Conservation (phyloP, 495 filamentous ascomycete species). For the Haplographium delicatum region DNA sequence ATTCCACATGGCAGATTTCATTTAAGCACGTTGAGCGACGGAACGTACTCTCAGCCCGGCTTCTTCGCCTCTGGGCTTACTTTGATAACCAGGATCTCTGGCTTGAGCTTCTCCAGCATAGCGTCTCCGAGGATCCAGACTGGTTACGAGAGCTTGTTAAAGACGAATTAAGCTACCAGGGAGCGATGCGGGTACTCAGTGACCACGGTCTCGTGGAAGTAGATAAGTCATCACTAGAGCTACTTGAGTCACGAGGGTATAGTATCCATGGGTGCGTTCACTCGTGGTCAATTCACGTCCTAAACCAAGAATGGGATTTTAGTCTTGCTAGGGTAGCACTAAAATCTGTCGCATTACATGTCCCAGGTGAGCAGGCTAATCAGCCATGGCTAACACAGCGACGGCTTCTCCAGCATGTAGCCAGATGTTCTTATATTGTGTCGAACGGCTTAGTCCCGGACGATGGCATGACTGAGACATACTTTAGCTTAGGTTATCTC, state of each 20-base stretch:
- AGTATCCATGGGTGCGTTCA: constrained; percentile 34
- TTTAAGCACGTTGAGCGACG: constrained; percentile 33
- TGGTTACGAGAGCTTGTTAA: constrained; percentile 12
- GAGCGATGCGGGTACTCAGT: constrained; percentile 18
- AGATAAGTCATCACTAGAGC: constrained; percentile 14
- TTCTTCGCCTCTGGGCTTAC: constrained; percentile 42
- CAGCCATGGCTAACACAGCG: too few species aligned
- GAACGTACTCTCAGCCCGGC: constrained; percentile 29
- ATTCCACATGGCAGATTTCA: constrained; percentile 42
- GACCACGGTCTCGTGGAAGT: constrained; percentile 27
- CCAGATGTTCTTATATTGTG: constrained; percentile 21
- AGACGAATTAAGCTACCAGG: constrained; percentile 17
- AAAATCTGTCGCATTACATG: constrained; percentile 11
- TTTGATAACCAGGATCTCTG: too few species aligned
- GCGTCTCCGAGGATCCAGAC: constrained; percentile 4
- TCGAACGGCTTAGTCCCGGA: constrained; percentile 34
- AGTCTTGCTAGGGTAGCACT: constrained; percentile 14
- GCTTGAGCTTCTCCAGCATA: too few species aligned
- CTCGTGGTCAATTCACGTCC: constrained; percentile 31
- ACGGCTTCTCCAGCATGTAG: too few species aligned
- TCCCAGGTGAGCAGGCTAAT: constrained; percentile 12
- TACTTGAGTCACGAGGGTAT: constrained; percentile 27
- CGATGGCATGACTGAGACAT: constrained; percentile 27
- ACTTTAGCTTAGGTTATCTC: constrained; percentile 22
- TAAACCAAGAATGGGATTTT: constrained; percentile 27